These are phyloP conservation scores for Rhodosporidiobolus odoratus DNA, from an alignment of 768 basidiomycete species.

Conservation along the genomic window DNA sequence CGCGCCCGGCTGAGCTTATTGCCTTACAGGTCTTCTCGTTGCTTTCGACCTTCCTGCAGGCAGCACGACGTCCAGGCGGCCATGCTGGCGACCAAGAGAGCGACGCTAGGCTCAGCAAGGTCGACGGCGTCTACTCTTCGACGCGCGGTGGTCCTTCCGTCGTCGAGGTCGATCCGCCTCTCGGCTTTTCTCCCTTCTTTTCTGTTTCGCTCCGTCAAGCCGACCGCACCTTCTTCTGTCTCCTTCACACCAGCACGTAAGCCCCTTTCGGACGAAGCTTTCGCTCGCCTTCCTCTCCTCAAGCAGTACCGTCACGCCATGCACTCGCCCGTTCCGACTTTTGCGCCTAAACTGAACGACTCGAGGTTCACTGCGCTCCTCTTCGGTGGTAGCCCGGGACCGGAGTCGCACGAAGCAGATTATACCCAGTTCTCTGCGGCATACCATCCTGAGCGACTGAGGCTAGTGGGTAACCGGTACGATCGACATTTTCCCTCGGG, in stretches of 20 bases:
- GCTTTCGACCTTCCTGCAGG: no score
- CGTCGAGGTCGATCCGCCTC: no score
- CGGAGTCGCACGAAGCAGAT: not conserved
- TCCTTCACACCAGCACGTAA: no score
- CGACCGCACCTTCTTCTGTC: no score
- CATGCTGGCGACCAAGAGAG: no score
- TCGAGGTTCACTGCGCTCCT: not conserved
- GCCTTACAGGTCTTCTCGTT: no score
- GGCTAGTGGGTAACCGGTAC: conserved; percentile 6
- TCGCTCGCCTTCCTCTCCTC: not conserved
- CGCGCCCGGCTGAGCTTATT: no score
- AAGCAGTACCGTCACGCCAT: not conserved
- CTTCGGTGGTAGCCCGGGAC: not conserved
- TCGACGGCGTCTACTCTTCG: no score
- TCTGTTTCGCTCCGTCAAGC: not conserved
- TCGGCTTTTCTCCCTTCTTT: not conserved
- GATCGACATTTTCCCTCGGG: not conserved
- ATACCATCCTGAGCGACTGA: conserved; percentile 15
- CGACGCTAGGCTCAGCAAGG: no score
- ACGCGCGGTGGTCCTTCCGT: no score
- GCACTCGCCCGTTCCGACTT: not conserved
- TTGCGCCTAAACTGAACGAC: not conserved
- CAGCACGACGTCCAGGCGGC: no score
- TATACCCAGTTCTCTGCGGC: not conserved
- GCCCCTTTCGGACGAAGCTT: not conserved